These are phyloP conservation scores for Zygnema cylindricum DNA, from an alignment of 139 green algal species.

Conservation along the genomic window DNA sequence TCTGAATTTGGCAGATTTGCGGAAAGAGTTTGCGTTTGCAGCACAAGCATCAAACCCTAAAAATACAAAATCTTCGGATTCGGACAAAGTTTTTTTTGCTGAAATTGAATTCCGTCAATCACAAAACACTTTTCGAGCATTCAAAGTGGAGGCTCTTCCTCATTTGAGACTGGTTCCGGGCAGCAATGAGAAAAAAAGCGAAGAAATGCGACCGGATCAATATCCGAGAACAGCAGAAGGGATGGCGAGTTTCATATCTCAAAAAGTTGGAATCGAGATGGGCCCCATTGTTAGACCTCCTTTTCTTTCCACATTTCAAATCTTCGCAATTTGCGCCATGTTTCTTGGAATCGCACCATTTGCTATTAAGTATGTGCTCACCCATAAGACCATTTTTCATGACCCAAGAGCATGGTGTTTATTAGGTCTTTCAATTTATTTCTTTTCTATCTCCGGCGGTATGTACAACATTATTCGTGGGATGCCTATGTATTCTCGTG, in stretches of 20 bases:
- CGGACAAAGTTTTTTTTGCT: constrained; percentile 35
- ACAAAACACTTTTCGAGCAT: constrained; percentile 11
- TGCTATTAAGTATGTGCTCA: constrained; percentile 18
- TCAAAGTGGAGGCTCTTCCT: constrained; percentile 43
- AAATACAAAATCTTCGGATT: background rate
- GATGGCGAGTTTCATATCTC: constrained; percentile 38
- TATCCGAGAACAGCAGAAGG: constrained; percentile 24
- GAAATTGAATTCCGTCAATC: constrained; percentile 50
- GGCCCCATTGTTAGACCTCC: constrained; percentile 46
- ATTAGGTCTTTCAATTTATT: constrained; percentile 40
- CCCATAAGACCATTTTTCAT: constrained; percentile 33
- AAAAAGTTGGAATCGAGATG: background rate
- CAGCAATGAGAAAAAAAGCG: background rate
- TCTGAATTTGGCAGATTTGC: constrained; percentile 22
- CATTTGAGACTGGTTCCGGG: constrained; percentile 21
- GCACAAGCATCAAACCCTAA: constrained; percentile 14
- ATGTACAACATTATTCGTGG: constrained; percentile 64
- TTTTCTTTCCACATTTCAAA: constrained; percentile 16
- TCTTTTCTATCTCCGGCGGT: constrained; percentile 60
- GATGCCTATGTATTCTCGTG: constrained; percentile 53
- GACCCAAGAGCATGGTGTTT: constrained; percentile 38
- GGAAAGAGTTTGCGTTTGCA: constrained; percentile 31
- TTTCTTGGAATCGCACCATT: constrained; percentile 18
- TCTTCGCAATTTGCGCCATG: constrained; percentile 10
- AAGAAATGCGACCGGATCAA: constrained; percentile 32